Base-by-base conservation (phyloP, 768 basidiomycete species). In the Cystobasidium tubakii region DNA sequence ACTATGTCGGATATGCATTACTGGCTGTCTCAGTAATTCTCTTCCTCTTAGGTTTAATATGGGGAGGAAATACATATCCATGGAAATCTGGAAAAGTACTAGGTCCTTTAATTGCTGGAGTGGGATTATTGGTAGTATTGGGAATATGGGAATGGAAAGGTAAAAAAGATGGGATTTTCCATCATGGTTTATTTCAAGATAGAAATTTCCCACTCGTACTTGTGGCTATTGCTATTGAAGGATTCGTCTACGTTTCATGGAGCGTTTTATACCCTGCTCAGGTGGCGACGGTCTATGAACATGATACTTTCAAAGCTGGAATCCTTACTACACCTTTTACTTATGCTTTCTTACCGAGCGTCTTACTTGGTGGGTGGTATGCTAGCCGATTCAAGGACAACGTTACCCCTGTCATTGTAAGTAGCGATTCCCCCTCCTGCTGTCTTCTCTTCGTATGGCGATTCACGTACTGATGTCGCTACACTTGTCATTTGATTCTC, bases 91-190 rank as follows among this genome's bases (percentile, higher is more conserved):
- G 42, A 36, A 43, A 67, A 54, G 66, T 67, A 25, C 79, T 89
- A 43, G 87, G 83, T 0, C 85, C 87, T 0, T 80, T 89, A 10
- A 80, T 86, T 63, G 84, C 86, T 0, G 88, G 89, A 0, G 66
- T 88, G 23, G 64, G 85, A 0, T 84, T 87, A 17, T 81, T 86
- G 6, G 81, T 77, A 0, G 53, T 89, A 1, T 91, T 90, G 79
- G 85, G 88, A 60, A 66, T 86, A 43, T 89, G 88, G 85, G 90
- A 91, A 81, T 88, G 87, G 85, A 88, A 86, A 79, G 83, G 66
- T 34, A 42, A 50, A 33, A 50, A 36, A 33, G 66, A 67, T 53
- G 66, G 66, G 2, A 46, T 67, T 31, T 50, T 67, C 31, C 66
- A 67, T 31, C 66, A 67, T 50, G 66, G 46, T 54, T 43, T 67